These are phyloP conservation scores for Exsudoporus floridanus DNA, from an alignment of 1,284 basidiomycete genomes.

Conservation along the genomic window DNA sequence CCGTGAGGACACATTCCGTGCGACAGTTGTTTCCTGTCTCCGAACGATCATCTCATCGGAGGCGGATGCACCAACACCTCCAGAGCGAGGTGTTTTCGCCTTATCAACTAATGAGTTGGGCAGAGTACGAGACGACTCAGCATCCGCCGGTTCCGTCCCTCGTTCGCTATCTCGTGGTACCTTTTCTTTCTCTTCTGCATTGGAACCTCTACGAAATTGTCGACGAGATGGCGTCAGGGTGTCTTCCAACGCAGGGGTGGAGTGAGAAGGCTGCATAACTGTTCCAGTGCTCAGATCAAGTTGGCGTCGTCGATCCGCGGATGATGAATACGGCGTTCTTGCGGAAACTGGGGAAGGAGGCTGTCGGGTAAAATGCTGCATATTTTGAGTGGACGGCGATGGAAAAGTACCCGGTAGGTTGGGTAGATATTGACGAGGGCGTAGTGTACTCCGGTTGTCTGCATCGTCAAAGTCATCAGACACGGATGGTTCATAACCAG, in stretches of 20 bases:
- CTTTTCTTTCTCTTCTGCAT: slow-evolving; percentile 29
- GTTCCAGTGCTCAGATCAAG: slow-evolving; percentile 20
- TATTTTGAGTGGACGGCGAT: slow-evolving; percentile 32
- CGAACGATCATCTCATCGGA: slow-evolving; percentile 25
- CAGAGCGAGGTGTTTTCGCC: slow-evolving; percentile 18
- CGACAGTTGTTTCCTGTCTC: slow-evolving; percentile 20
- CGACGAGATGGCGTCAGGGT: slow-evolving; percentile 21
- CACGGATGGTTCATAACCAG: slow-evolving; percentile 67
- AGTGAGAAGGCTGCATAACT: slow-evolving; percentile 28
- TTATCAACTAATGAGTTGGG: slow-evolving; percentile 19
- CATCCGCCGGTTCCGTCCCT: slow-evolving; percentile 17
- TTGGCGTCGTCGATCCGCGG: slow-evolving; percentile 30
- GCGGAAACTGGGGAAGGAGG: slow-evolving; percentile 33
- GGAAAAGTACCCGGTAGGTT: slow-evolving; percentile 35
- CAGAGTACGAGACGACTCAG: slow-evolving; percentile 19
- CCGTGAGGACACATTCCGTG: slow-evolving; percentile 20
- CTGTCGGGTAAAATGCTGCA: slow-evolving; percentile 28
- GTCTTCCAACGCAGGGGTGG: slow-evolving; percentile 31
- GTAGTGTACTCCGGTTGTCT: slow-evolving; percentile 45
- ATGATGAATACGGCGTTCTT: slow-evolving; percentile 29
- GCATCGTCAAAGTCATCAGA: slow-evolving; percentile 63
- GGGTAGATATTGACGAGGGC: slow-evolving; percentile 38
- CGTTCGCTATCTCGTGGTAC: slow-evolving; percentile 30
- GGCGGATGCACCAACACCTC: slow-evolving; percentile 11
- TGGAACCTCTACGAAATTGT: slow-evolving; percentile 30